Evolutionary conservation across 2,329 filamentous ascomycete genomes (phyloP), one percentile per base, ranked within the genome.

Genomic region (Pseudogymnoascus sp.): DNA sequence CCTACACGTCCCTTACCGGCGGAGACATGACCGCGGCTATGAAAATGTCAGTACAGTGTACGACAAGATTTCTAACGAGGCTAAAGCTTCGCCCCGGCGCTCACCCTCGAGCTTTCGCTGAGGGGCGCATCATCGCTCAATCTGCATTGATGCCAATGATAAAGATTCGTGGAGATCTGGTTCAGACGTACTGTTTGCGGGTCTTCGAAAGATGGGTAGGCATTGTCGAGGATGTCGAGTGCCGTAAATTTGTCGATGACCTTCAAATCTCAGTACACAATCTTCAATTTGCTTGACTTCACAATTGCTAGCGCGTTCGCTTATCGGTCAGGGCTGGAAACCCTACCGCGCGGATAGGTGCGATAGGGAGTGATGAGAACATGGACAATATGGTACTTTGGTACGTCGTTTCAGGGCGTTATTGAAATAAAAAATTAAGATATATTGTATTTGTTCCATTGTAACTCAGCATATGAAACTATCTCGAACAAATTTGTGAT

Each of bases 1-100:
- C 94, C 94, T 77, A 97, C 80, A 86, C 93, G 93, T 84, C 94
- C 93, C 80, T 97, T 87, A 85, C 94, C 94, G 85, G 91, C 91
- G 76, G 90, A 95, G 77, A 99, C 94, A 83, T 99, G 91, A 80
- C 93, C 93, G 84, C 93, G 91, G 84, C 88, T 91, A 76, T 69
- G 68, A 60, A 61, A 64, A 64, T 63, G 66, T 74, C 66, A 75
- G 70, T 67, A 61, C 57, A 58, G 33, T 58, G 57, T 58, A 58
- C 57, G 57, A 53, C 39, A 58, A 58, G 38, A 58, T 58, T 58
- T 58, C 57, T 58, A 58, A 58, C 57, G 57, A 58, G 57, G 57
- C 57, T 58, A 39, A 58, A 58, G 57, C 57, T 58, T 58, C 57
- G 57, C 57, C 57, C 57, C 57, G 57, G 57, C 57, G 57, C 57